Percentiles rank a stretch among this genome's conserved stretches.
Evolutionary conservation across 768 basidiomycete genomes (phyloP).

Genomic region (Boletus subcaerulescens): DNA sequence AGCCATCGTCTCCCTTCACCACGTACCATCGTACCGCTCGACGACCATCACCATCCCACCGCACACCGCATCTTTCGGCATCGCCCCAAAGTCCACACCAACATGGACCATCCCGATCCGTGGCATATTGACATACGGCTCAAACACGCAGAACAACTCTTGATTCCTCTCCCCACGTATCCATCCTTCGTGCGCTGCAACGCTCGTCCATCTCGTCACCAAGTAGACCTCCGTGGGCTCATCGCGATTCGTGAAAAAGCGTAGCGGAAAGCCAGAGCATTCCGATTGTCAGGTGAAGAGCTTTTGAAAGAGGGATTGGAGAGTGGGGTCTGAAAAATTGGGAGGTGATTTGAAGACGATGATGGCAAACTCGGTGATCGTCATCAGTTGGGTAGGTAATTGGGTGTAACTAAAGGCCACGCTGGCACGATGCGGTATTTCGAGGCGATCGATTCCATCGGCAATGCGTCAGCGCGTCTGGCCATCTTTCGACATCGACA

Average conservation of each 20-base stretch:
- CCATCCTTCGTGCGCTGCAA: conserved; percentile 41
- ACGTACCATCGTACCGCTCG: conserved; percentile 4
- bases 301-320: conserved; percentile 30
- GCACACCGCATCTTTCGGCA: conserved; percentile 14
- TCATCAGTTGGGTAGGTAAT: conserved; percentile 25
- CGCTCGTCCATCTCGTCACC: conserved; percentile 44
- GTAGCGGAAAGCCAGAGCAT: conserved; percentile 41
- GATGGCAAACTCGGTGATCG: conserved; percentile 43
- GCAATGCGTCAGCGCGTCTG: conserved; percentile 5
- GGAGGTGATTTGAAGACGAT: conserved; percentile 35
- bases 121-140: conserved; percentile 28
- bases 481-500: neutral
- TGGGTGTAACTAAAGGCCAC: neutral
- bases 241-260: conserved; percentile 32
- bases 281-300: conserved; percentile 37
- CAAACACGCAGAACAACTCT: conserved; percentile 32
- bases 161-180: conserved; percentile 40
- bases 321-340: conserved; percentile 26
- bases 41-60: neutral
- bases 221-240: conserved; percentile 33
- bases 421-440: neutral
- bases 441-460: neutral
- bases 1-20: neutral
- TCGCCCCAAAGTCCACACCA: conserved; percentile 36
- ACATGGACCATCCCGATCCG: conserved; percentile 38